phyloP scores from a whole-genome alignment of 495 filamentous ascomycete genomes.

The Podospora pseudocomata region DNA sequence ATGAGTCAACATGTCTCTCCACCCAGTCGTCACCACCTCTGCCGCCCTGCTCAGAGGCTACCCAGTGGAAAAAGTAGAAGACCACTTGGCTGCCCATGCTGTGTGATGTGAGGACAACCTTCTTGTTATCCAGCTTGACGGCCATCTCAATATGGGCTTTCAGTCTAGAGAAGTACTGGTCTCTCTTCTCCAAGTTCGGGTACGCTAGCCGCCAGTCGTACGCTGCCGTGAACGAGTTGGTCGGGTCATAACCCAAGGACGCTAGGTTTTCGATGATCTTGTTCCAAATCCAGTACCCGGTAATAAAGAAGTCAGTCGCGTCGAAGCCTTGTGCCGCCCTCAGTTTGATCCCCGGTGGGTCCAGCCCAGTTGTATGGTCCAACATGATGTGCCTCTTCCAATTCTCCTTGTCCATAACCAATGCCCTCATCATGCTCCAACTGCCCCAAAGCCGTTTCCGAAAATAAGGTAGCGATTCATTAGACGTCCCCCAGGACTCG shows the following conservation, averaged over 20 bases:
- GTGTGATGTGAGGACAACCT: constrained; percentile 85
- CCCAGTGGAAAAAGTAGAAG: constrained; percentile 98
- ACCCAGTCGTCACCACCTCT: constrained; percentile 86
- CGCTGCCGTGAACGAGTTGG: constrained; percentile 89
- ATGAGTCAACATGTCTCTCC: constrained; percentile 81
- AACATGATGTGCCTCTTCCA: constrained; percentile 99
- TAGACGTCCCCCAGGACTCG: constrained; percentile 91
- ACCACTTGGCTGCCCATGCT: constrained; percentile 96
- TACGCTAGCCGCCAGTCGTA: constrained; percentile 99
- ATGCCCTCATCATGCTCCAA: constrained; percentile 95
- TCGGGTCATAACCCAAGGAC: constrained; percentile 92
- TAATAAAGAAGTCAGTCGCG: constrained; percentile 94
- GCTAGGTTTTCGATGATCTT: constrained; percentile 97
- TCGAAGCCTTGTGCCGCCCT: constrained; percentile 96
- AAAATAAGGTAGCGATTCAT: constrained; percentile 81
- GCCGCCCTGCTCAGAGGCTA: constrained; percentile 73
- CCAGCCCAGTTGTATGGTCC: constrained; percentile 83
- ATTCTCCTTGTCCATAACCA: constrained; percentile 85
- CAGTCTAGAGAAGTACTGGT: constrained; percentile 88
- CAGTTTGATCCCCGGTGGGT: constrained; percentile 88
- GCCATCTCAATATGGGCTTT: constrained; percentile 88
- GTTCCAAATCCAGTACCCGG: constrained; percentile 96
- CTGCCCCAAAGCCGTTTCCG: constrained; percentile 91
- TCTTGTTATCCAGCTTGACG: constrained; percentile 62
- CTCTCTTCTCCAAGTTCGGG: constrained; percentile 77